Conservation (phyloP, 1,139 yeast species). For the Lodderomyces theae region DNA sequence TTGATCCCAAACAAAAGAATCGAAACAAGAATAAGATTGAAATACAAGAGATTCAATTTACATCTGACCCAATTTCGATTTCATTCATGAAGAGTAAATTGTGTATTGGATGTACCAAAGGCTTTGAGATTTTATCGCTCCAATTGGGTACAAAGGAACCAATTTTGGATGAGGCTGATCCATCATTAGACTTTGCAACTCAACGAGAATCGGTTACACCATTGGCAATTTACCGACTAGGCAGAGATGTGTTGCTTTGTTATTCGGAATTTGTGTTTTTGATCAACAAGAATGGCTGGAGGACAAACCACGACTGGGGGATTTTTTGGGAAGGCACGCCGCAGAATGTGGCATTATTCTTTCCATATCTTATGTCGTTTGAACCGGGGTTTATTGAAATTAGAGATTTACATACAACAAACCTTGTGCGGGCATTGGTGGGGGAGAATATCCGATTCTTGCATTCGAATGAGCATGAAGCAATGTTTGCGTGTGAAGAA, state of each 20-base stretch:
- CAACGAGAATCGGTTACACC: constrained; percentile 81
- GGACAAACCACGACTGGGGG: constrained; percentile 91
- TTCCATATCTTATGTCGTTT: constrained; percentile 89
- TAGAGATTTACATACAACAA: constrained; percentile 86
- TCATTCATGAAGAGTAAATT: constrained; percentile 84
- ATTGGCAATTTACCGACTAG: constrained; percentile 84
- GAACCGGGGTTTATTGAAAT: constrained; percentile 90
- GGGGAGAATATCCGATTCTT: constrained; percentile 89
- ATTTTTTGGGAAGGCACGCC: constrained; percentile 97
- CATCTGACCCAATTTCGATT: constrained; percentile 87
- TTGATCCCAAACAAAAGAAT: constrained; percentile 55
- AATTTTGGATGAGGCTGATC: constrained; percentile 91
- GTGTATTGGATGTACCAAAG: constrained; percentile 94
- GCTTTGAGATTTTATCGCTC: constrained; percentile 88
- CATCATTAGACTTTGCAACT: constrained; percentile 92
- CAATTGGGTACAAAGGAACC: constrained; percentile 76
- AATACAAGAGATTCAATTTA: constrained; percentile 73
- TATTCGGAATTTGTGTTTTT: constrained; percentile 92
- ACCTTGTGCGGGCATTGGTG: constrained; percentile 80
- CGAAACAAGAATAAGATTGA: constrained; percentile 66
- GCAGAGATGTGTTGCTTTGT: constrained; percentile 80
- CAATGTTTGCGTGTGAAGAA: constrained; percentile 89
- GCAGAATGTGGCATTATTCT: constrained; percentile 86
- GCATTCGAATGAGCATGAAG: constrained; percentile 91
- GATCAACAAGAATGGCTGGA: constrained; percentile 94